phyloP scores from a whole-genome alignment of 768 basidiomycete species.

The Leucocoprinus birnbaumii region DNA sequence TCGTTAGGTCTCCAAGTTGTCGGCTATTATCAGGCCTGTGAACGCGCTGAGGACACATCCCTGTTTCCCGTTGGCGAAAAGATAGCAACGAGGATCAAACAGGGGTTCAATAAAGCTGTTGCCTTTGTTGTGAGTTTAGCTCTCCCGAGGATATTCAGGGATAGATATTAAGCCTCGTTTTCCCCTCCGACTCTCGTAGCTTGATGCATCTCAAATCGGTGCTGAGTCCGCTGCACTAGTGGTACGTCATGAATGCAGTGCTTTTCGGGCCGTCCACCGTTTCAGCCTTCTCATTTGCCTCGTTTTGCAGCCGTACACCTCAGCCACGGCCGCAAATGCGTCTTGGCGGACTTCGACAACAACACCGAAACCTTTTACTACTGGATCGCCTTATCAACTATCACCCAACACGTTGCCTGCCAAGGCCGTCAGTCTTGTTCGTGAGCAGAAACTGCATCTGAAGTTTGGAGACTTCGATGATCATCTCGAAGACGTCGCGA shows the following conservation, averaged over 20 bases:
- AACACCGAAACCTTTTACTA: conserved; percentile 37
- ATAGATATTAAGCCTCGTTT: background rate
- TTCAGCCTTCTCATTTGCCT: background rate
- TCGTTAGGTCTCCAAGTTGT: conserved; percentile 52
- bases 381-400: conserved; percentile 46
- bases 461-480: conserved; percentile 81
- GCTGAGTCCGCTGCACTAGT: conserved; percentile 51
- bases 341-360: conserved; percentile 45
- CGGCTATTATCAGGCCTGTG: conserved; percentile 76
- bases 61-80: conserved; percentile 67
- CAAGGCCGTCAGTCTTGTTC: conserved; percentile 47
- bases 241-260: conserved; percentile 34
- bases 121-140: conserved; percentile 63
- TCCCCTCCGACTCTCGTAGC: conserved; percentile 30
- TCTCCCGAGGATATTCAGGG: background rate
- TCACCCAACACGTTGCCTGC: conserved; percentile 40
- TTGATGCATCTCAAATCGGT: conserved; percentile 60
- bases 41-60: conserved; percentile 55
- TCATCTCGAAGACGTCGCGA: conserved; percentile 70
- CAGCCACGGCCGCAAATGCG: conserved; percentile 29
- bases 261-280: background rate
- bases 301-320: conserved; percentile 50
- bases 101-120: conserved; percentile 54
- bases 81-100: conserved; percentile 53
- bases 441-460: conserved; percentile 46